Evolutionary conservation across 805 yeast species (phyloP).

Genomic region (Metschnikowia amazonensis): DNA sequence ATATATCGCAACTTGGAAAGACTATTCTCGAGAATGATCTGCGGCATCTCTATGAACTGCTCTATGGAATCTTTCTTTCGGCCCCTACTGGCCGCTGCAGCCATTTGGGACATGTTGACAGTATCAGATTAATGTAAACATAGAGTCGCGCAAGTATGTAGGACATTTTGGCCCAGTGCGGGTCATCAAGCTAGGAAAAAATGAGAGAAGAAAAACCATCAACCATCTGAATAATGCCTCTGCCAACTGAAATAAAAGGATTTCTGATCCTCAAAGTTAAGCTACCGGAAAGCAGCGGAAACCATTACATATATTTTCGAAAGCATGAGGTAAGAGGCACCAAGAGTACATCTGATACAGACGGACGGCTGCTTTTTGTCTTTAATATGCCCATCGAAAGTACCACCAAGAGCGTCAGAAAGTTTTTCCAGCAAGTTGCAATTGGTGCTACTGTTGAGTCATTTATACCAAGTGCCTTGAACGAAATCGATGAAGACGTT

Average conservation of each 20-base stretch:
- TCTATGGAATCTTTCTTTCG: conserved; percentile 54
- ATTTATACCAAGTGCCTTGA: conserved; percentile 31
- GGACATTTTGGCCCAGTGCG: conserved; percentile 3
- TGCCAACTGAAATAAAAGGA: conserved; percentile 49
- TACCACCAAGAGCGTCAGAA: conserved; percentile 48
- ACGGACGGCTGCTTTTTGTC: conserved; percentile 57
- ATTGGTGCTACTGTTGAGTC: conserved; percentile 62
- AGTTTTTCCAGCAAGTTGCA: conserved; percentile 55
- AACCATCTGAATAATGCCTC: conserved; percentile 10
- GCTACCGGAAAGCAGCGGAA: conserved; percentile 34
- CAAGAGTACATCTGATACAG: conserved; percentile 9
- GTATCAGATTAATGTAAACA: background rate
- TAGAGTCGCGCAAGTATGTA: conserved; percentile 4
- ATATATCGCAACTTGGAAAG: conserved; percentile 46
- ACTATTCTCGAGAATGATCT: conserved; percentile 45
- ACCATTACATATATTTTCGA: conserved; percentile 62
- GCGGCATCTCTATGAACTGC: conserved; percentile 42
- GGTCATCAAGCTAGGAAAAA: conserved; percentile 5
- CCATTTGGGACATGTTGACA: conserved; percentile 2
- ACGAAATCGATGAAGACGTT: conserved; percentile 42
- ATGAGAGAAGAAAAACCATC: background rate
- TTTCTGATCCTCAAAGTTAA: conserved; percentile 49
- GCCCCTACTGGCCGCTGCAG: conserved; percentile 21
- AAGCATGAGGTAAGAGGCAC: conserved; percentile 53
- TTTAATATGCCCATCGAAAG: conserved; percentile 73